Conservation (phyloP, 2,329 filamentous ascomycete genomes). For the Aspergillus caelatus region DNA sequence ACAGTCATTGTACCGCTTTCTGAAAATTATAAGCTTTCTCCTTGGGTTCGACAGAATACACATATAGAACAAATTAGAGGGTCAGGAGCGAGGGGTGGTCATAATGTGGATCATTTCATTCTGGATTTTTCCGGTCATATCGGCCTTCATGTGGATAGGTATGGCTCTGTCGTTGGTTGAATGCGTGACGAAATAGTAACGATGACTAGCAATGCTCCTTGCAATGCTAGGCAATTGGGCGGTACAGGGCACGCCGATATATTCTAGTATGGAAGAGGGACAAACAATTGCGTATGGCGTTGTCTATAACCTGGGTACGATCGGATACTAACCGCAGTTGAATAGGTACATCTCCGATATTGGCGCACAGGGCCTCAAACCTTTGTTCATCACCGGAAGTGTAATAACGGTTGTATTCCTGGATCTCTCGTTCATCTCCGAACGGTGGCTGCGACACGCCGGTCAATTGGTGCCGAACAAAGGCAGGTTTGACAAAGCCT, state of each 20-base stretch:
- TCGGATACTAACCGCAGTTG: constrained; percentile 6
- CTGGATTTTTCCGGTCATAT: constrained; percentile 62
- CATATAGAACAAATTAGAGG: neutral
- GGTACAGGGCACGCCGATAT: constrained; percentile 54
- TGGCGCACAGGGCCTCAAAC: constrained; percentile 61
- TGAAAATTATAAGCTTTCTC: neutral
- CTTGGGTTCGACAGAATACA: neutral
- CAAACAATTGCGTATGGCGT: constrained; percentile 59
- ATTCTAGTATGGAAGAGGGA: constrained; percentile 52
- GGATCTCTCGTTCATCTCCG: constrained; percentile 76
- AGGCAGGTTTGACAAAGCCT: constrained; percentile 41
- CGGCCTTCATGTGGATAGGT: constrained; percentile 59
- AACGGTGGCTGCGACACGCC: constrained; percentile 81
- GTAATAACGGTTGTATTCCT: constrained; percentile 74
- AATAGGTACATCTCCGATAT: constrained; percentile 55
- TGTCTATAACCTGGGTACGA: neutral
- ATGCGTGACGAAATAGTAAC: constrained; percentile 15
- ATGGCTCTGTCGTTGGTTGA: constrained; percentile 17
- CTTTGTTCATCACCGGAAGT: constrained; percentile 64
- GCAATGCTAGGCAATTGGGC: constrained; percentile 63
- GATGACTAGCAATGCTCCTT: constrained; percentile 56
- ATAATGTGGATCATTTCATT: constrained; percentile 51
- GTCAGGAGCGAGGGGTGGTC: neutral
- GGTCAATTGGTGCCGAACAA: constrained; percentile 78
- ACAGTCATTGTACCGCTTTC: neutral